phyloP scores from a whole-genome alignment of 805 yeast species.

The Kluyveromyces aestuarii region DNA sequence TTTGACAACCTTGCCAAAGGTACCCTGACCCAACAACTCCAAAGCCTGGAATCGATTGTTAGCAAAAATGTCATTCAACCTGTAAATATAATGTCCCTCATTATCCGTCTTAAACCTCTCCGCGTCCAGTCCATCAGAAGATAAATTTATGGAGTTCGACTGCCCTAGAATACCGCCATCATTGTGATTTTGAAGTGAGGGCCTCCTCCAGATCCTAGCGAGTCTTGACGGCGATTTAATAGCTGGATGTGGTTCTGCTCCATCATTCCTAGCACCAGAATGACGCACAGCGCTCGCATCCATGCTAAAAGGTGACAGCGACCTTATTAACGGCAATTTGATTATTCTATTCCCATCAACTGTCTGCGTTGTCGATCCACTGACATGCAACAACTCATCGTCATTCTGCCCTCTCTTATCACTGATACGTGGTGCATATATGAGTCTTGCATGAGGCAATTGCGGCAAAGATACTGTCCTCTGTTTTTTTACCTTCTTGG shows the following conservation, averaged over 20 bases:
- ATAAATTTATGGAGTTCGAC: neutral
- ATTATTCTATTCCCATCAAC: conserved; percentile 23
- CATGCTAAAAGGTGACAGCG: conserved; percentile 11
- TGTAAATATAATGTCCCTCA: conserved; percentile 67
- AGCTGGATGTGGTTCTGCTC: neutral
- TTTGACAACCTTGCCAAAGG: conserved; percentile 96
- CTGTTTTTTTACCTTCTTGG: conserved; percentile 32
- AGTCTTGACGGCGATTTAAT: conserved; percentile 1
- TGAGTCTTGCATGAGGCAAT: conserved; percentile 38
- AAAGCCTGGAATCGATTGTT: conserved; percentile 58
- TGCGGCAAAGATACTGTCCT: conserved; percentile 49
- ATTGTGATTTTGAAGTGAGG: neutral
- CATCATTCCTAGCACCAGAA: neutral
- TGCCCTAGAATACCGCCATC: neutral
- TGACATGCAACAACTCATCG: conserved; percentile 24
- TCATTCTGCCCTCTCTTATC: conserved; percentile 20
- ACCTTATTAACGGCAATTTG: conserved; percentile 14
- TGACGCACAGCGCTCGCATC: neutral
- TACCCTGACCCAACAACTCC: conserved; percentile 82
- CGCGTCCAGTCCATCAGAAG: neutral
- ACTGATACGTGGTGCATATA: conserved; percentile 24
- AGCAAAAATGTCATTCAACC: conserved; percentile 42
- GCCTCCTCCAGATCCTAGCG: neutral
- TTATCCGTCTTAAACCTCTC: conserved; percentile 35
- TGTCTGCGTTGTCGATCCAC: conserved; percentile 27